These are phyloP conservation scores for Pestalotiopsis sp. DNA, from an alignment of 2,329 filamentous ascomycete genomes.

Conservation along the genomic window DNA sequence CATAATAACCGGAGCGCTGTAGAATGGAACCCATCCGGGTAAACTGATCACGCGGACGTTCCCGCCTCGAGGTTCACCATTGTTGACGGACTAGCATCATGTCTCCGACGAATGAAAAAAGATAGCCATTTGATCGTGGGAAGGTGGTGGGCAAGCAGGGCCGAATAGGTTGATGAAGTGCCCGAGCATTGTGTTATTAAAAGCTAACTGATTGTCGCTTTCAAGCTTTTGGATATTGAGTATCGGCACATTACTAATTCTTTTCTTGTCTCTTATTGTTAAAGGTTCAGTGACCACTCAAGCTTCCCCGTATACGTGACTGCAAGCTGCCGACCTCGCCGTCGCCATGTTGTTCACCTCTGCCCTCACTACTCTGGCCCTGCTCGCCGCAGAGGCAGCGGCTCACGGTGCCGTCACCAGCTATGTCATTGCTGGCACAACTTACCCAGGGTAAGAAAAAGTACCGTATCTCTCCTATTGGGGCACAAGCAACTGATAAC, in stretches of 20 bases:
- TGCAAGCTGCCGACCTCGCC: too few relatives aligned
- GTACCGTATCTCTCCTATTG: not conserved
- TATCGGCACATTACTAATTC: too few relatives aligned
- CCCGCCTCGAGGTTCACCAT: not conserved
- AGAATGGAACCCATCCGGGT: conserved; percentile 6
- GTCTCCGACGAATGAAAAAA: not conserved
- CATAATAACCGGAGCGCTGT: conserved; percentile 8
- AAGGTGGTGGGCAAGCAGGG: not conserved
- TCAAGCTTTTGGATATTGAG: not conserved
- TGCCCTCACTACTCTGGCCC: conserved; percentile 15
- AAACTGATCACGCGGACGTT: conserved; percentile 11
- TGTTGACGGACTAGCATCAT: not conserved
- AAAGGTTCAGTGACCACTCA: not conserved
- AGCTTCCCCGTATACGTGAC: not conserved
- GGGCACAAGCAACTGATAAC: not conserved
- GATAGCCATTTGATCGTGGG: not conserved
- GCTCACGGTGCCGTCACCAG: conserved; percentile 45
- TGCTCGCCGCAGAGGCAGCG: conserved; percentile 33
- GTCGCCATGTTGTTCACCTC: conserved; percentile 30
- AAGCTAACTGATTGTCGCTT: not conserved
- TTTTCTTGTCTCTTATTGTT: not conserved
- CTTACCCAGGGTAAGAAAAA: conserved; percentile 37
- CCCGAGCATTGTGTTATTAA: not conserved
- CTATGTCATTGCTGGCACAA: conserved; percentile 48
- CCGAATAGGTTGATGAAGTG: not conserved